Evolutionary conservation across 306 rosid species (phyloP).

Genomic region (Psophocarpus tetragonolobus): DNA sequence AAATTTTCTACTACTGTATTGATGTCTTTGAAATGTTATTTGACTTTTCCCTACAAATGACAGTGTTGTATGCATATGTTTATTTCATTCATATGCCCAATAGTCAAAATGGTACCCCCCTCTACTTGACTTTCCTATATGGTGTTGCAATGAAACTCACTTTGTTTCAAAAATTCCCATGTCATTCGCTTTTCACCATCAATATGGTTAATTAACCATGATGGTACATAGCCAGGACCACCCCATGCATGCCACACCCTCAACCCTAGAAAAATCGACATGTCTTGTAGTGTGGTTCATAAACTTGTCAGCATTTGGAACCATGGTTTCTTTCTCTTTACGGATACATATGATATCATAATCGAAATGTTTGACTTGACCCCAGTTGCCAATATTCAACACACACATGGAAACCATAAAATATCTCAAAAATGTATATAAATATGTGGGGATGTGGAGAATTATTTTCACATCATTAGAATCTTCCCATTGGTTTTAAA

Average conservation of each 20-base stretch:
- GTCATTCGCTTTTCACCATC: constrained; percentile 44
- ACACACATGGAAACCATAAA: background rate
- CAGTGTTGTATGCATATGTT: background rate
- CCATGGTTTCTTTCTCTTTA: background rate
- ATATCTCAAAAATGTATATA: constrained; percentile 3
- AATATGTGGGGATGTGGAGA: background rate
- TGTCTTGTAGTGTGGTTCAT: constrained; percentile 20
- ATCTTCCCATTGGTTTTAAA: constrained; percentile 15
- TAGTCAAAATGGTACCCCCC: constrained; percentile 49
- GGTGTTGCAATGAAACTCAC: background rate
- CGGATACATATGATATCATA: background rate
- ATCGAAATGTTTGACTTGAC: constrained; percentile 56
- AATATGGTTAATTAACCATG: constrained; percentile 3
- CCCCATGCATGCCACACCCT: background rate
- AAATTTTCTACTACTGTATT: constrained; percentile 18
- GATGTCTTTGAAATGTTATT: constrained; percentile 26
- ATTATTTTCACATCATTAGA: constrained; percentile 14
- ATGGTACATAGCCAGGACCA: background rate
- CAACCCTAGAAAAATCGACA: background rate
- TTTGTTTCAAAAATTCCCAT: constrained; percentile 28
- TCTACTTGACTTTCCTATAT: constrained; percentile 39
- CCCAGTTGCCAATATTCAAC: constrained; percentile 29
- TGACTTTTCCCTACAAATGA: constrained; percentile 28
- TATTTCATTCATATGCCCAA: constrained; percentile 10
- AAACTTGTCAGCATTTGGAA: constrained; percentile 23